Base-by-base conservation (phyloP, 495 filamentous ascomycete genomes). In the Annulohypoxylon stygium region DNA sequence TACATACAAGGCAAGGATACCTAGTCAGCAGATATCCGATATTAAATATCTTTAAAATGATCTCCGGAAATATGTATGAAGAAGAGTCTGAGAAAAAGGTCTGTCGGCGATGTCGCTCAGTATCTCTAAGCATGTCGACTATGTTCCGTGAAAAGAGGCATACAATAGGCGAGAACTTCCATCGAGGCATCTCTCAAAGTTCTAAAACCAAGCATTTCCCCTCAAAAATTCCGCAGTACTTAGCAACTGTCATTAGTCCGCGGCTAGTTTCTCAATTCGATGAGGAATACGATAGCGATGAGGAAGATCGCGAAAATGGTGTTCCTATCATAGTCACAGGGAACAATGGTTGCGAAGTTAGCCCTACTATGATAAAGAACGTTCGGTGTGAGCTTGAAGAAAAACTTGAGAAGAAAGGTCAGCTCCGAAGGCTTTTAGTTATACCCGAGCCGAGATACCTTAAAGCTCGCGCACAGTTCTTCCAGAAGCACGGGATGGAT, bases 231-330 rank as follows among this genome's bases (percentile, higher is more conserved):
- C 25, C 51, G 26, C 51, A 26, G 26, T 34, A 26, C 8, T 6
- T 55, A 5, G 48, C 48, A 11, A 25, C 48, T 2, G 4, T 51
- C 8, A 25, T 8, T 4, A 14, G 12, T 51, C 25, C 48, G 18
- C 48, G 10, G 48, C 3, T 51, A 12, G 10, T 11, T 23, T 26
- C 20, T 12, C 18, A 12, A 11, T 26, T 18, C 8, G 48, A 34
- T 1, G 45, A 65, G 11, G 53, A 47, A 16, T 65, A 68, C 25
- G 71, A 71, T 12, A 71, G 54, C n/a, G 70, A 74, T 6, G 65
- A 69, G 11, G 71, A 74, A 30, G 71, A 74, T n/a, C 54, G 47
- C 23, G 36, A 51, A 30, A 74, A 69, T 10, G 64, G 60, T 7
- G 71, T 74, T 18, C 63, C 61, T 5, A 65, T 66, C 2, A 41